Percentiles rank a stretch among this genome's conserved stretches.
Conservation (phyloP, 495 filamentous ascomycete genomes). For the Daldinia caldariorum region DNA sequence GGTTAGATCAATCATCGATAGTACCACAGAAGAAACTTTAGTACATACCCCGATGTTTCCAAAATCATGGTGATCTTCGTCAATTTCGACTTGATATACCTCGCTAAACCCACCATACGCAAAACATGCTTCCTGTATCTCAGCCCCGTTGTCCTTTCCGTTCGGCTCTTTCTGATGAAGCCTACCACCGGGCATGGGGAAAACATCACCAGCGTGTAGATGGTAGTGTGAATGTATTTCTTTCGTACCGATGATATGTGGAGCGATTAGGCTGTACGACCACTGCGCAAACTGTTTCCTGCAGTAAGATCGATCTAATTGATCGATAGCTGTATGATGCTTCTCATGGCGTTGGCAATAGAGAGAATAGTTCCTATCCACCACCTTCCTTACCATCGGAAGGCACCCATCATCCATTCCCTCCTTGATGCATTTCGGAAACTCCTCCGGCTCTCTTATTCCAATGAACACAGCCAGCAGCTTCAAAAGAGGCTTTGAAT, state of each 20-base stretch:
- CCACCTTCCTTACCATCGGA: constrained; percentile 14
- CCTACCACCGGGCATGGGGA: constrained; percentile 17
- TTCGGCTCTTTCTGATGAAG: background rate
- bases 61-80: constrained; percentile 25
- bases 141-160: background rate
- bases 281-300: constrained; percentile 12
- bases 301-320: background rate
- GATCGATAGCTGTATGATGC: constrained; percentile 12
- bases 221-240: constrained; percentile 24
- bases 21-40: background rate
- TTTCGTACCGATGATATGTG: constrained; percentile 4
- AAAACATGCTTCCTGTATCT: background rate
- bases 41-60: constrained; percentile 20
- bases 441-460: background rate
- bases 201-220: constrained; percentile 19
- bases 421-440: constrained; percentile 23
- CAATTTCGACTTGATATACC: constrained; percentile 29
- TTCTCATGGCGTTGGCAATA: constrained; percentile 14
- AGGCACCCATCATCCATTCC: constrained; percentile 33
- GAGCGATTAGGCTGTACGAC: constrained; percentile 28
- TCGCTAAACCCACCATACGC: constrained; percentile 30
- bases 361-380: background rate
- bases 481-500: background rate
- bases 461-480: constrained; percentile 28
- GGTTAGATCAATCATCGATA: background rate